A percentile compares a stretch with the other conserved stretches of the same genome.
Conservation (phyloP, 306 rosid genomes). For the Hippophae gyantsensis region DNA sequence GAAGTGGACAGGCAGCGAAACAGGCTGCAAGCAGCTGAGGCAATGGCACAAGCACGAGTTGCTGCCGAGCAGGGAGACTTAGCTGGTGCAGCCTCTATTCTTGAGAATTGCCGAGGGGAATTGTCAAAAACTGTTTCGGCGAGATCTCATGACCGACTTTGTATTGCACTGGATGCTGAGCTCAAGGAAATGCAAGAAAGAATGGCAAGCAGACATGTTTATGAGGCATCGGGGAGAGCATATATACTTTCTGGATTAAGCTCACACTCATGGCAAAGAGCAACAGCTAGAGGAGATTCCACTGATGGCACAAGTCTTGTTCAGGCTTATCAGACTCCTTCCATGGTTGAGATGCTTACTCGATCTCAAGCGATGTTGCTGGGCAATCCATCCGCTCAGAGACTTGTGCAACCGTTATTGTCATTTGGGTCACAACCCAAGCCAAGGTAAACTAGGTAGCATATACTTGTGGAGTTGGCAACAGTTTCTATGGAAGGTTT, state of each 20-base stretch:
- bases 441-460: slow-evolving; percentile 50
- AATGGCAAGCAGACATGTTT: slow-evolving; percentile 87
- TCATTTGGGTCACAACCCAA: slow-evolving; percentile 59
- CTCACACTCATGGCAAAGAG: slow-evolving; percentile 99
- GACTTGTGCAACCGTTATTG: slow-evolving; percentile 68
- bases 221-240: slow-evolving; percentile 96
- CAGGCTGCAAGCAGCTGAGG: slow-evolving; percentile 89
- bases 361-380: slow-evolving; percentile 79
- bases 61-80: slow-evolving; percentile 86
- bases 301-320: slow-evolving; percentile 78
- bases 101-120: slow-evolving; percentile 63
- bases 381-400: slow-evolving; percentile 77
- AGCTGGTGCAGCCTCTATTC: slow-evolving; percentile 51
- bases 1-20: slow-evolving; percentile 90
- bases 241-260: slow-evolving; percentile 93
- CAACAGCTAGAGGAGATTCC: slow-evolving; percentile 97
- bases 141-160: slow-evolving; percentile 59
- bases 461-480: slow-evolving; percentile 22
- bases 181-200: slow-evolving; percentile 97
- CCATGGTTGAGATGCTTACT: slow-evolving; percentile 91
- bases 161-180: slow-evolving; percentile 87
- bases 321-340: slow-evolving; percentile 87
- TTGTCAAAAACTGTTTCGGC: slow-evolving; percentile 56
- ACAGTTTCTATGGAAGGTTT: slow-evolving; percentile 22
- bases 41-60: slow-evolving; percentile 70